Evolutionary conservation across 192 early-diverging fungal genomes (phyloP).

Genomic region (Pilobolus umbonatus): DNA sequence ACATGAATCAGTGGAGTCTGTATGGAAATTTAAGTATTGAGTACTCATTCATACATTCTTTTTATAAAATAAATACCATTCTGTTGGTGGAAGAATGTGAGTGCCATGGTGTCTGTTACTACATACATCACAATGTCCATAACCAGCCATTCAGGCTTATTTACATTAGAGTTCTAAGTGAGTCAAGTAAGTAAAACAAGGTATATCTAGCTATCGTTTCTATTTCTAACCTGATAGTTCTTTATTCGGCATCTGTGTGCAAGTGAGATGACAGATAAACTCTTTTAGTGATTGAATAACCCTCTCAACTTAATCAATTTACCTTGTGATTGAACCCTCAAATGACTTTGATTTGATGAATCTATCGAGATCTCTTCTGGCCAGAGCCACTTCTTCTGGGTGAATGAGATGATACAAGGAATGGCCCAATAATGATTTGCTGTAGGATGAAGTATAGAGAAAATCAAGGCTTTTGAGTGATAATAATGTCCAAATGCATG

Average conservation of each 20-base stretch:
- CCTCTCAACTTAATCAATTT: too few species aligned
- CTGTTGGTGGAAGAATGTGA: constrained; percentile 24
- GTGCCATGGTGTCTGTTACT: constrained; percentile 20
- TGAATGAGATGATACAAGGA: constrained; percentile 24
- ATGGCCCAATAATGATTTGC: constrained; percentile 4
- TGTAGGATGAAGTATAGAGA: constrained; percentile 15
- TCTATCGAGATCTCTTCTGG: constrained; percentile 13
- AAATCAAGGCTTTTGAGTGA: constrained; percentile 11
- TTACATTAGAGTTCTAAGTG: too few species aligned
- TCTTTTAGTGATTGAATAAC: too few species aligned
- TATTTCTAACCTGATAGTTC: constrained; percentile 2
- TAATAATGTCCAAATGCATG: constrained; percentile 23
- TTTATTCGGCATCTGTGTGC: constrained; percentile 13
- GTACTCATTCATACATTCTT: too few species aligned
- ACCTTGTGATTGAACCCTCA: constrained; percentile 23
- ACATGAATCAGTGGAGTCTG: constrained; percentile 8
- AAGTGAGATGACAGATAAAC: too few species aligned
- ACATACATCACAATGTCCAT: constrained; percentile 35
- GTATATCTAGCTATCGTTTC: constrained; percentile 1
- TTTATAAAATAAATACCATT: too few species aligned
- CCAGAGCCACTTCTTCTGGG: constrained; percentile 23
- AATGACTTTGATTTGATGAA: constrained; percentile 14
- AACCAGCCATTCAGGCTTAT: constrained; percentile 13
- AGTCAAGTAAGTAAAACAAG: constrained; percentile 2
- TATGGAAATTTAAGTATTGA: too few species aligned